A percentile compares a stretch with the other conserved stretches of the same genome.
Evolutionary conservation across 2,329 filamentous ascomycete genomes (phyloP).

Genomic region (Xylaria sp.): DNA sequence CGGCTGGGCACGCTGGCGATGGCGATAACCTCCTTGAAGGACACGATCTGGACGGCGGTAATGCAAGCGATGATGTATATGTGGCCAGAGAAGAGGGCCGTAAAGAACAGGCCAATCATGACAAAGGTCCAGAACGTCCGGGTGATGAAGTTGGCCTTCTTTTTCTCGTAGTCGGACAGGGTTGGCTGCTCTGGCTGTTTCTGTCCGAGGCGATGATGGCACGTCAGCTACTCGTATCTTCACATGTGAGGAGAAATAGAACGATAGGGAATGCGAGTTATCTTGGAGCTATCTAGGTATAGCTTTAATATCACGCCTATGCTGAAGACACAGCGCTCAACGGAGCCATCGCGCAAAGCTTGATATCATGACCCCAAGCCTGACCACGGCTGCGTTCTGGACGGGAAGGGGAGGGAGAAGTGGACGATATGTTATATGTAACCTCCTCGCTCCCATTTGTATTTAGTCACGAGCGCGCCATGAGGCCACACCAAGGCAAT

Average conservation of each 20-base stretch:
- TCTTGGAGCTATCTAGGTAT: no score
- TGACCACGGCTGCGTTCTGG: no score
- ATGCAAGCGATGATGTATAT: conserved; percentile 95
- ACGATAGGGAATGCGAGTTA: no score
- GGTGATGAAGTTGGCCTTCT: conserved; percentile 96
- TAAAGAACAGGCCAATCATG: conserved; percentile 95
- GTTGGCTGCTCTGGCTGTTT: conserved; percentile 46
- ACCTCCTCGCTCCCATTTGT: no score
- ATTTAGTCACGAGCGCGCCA: no score
- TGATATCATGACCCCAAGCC: no score
- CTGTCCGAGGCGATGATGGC: conserved; percentile 33
- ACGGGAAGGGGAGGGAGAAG: no score
- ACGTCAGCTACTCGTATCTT: conserved; percentile 1
- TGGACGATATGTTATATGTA: no score
- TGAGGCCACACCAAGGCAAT: no score
- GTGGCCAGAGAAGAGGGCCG: conserved; percentile 90
- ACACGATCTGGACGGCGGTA: conserved; percentile 92
- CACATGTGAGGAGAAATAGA: background rate
- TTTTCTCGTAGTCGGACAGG: conserved; percentile 87
- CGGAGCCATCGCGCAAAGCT: no score
- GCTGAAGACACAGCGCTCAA: no score
- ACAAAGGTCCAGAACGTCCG: conserved; percentile 97
- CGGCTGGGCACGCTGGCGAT: conserved; percentile 94
- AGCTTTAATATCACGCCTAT: no score
- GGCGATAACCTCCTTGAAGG: conserved; percentile 98